phyloP scores from a whole-genome alignment of 768 basidiomycete genomes.

The Podaxis mareebaensis region DNA sequence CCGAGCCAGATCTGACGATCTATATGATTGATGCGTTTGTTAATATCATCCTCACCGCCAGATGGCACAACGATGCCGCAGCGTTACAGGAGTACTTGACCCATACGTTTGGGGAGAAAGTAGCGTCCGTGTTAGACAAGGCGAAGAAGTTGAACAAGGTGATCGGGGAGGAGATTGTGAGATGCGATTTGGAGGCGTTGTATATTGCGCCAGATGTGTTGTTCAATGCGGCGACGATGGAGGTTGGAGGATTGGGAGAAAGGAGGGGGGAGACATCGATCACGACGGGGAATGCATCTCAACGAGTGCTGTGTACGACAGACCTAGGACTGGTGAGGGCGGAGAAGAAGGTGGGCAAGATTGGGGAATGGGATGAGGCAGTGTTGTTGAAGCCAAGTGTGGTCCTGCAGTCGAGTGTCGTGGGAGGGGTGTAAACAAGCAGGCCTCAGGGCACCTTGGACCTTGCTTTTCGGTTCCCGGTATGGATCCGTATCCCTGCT shows the following conservation, averaged over 20 bases:
- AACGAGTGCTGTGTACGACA: slow-evolving; percentile 53
- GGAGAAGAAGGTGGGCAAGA: slow-evolving; percentile 38
- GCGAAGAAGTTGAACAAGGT: slow-evolving; percentile 55
- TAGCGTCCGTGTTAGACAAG: slow-evolving; percentile 42
- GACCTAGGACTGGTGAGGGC: slow-evolving; percentile 51
- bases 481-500: background rate
- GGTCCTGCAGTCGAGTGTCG: slow-evolving; percentile 45
- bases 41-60: slow-evolving; percentile 42
- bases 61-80: slow-evolving; percentile 20
- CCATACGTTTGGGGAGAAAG: slow-evolving; percentile 42
- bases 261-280: background rate
- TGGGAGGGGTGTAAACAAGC: slow-evolving; percentile 24
- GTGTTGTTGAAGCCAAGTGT: slow-evolving; percentile 57
- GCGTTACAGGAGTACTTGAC: slow-evolving; percentile 40
- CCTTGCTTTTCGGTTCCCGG: slow-evolving; percentile 19
- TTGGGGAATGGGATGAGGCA: slow-evolving; percentile 47
- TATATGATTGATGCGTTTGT: slow-evolving; percentile 40
- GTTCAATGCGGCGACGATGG: slow-evolving; percentile 46
- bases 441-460: slow-evolving; percentile 14
- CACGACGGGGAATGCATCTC: slow-evolving; percentile 12
- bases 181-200: slow-evolving; percentile 54
- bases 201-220: slow-evolving; percentile 41
- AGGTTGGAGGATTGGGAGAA: slow-evolving; percentile 31
- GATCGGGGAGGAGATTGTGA: slow-evolving; percentile 59
- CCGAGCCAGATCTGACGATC: slow-evolving; percentile 35